These are phyloP conservation scores for Fonsecaea multimorphosa DNA, from an alignment of 2,329 filamentous ascomycete genomes.

Conservation along the genomic window DNA sequence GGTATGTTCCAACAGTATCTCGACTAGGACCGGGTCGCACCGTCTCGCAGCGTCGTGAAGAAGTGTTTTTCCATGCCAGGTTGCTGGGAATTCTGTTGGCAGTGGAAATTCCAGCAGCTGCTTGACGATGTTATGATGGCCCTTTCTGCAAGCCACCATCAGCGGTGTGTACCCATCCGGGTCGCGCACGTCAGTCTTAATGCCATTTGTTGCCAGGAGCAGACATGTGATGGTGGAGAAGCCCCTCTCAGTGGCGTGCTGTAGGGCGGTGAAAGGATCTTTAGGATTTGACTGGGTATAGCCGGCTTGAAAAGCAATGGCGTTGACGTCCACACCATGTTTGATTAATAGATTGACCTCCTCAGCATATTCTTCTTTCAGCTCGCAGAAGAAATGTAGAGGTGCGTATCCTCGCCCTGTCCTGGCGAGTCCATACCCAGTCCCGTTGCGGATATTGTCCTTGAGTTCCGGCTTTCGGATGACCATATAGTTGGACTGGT, in stretches of 20 bases:
- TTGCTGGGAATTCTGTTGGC: slow-evolving; percentile 27
- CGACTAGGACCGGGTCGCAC: slow-evolving; percentile 32
- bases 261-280: slow-evolving; percentile 32
- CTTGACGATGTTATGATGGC: slow-evolving; percentile 31
- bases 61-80: slow-evolving; percentile 36
- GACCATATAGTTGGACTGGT: slow-evolving; percentile 33
- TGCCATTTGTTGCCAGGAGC: slow-evolving; percentile 23
- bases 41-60: slow-evolving; percentile 36
- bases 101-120: slow-evolving; percentile 32
- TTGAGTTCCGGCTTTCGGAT: slow-evolving; percentile 33
- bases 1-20: slow-evolving; percentile 27
- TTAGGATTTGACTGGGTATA: slow-evolving; percentile 29
- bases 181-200: slow-evolving; percentile 26
- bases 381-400: slow-evolving; percentile 37
- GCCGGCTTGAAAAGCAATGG: slow-evolving; percentile 32
- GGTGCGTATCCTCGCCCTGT: slow-evolving; percentile 36
- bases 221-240: slow-evolving; percentile 32
- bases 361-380: slow-evolving; percentile 31
- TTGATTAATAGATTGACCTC: slow-evolving; percentile 35
- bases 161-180: slow-evolving; percentile 32
- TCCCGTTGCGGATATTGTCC: slow-evolving; percentile 34
- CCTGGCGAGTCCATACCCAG: slow-evolving; percentile 28
- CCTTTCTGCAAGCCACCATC: slow-evolving; percentile 33
- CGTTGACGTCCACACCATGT: slow-evolving; percentile 34
- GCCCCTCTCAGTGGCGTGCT: slow-evolving; percentile 30